Base-by-base conservation (phyloP, 805 yeast genomes). In the Debaryomyces prosopidis region DNA sequence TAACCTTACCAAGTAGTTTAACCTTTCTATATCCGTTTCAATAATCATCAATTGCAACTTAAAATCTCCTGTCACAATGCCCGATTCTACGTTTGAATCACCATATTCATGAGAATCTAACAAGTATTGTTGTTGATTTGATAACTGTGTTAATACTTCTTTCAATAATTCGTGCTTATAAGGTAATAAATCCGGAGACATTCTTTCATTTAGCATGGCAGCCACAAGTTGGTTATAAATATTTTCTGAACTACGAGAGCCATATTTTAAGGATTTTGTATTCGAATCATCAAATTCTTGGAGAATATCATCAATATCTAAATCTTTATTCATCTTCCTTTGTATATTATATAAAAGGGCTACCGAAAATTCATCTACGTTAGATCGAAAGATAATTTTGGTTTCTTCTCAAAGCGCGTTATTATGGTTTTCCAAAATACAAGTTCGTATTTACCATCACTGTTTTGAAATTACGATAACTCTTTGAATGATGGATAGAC, bases 21-120 rank as follows among this genome's bases (percentile, higher is more conserved):
- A 79, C 45, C 99, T 71, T 56, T 94, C 98, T 18, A 94, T 76
- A 54, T 94, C 98, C 11, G 95, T 85, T 59, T 94, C 99, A 54
- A 92, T 84, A 18, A 95, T 80, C 70, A 94, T 80, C 38, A 91
- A 71, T 46, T 87, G 85, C 46, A 92, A 66, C 58, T 91, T 91
- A 64, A 84, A 82, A 49, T 85, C 88, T 14, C 65, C 55, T 9
- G 58, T 50, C 2, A 66, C 54, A 1, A 66, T 52, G 1, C 71
- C 69, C 1, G 62, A 48, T 9, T 58, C 63, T 42, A 68, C 73
- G 46, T 82, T 83, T 36, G 75, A 72, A 40, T 80, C 80, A 42
- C 86, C 87, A 32, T 86, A 69, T 44, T 87, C 91, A 58, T 89
- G 83, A 7, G 96, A 85, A 53, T 89, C 87, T 41, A 81, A 74